Evolutionary conservation across 371 early-diverging fungal species (phyloP).

Genomic region (Syncephalastrum sp.): DNA sequence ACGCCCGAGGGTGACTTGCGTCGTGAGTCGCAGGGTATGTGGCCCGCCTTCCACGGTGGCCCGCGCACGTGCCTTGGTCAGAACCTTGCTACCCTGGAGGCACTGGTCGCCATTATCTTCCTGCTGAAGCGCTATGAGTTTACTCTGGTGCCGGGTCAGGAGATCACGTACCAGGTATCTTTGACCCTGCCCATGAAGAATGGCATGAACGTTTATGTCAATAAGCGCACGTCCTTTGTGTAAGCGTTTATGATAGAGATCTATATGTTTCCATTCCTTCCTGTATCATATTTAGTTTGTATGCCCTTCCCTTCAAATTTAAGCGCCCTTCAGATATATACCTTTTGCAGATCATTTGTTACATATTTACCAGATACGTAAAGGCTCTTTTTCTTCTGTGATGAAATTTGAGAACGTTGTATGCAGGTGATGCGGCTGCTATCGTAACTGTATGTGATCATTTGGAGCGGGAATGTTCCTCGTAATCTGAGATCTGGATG

Average conservation of each 20-base stretch:
- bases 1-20: slow-evolving; percentile 26
- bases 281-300: no score
- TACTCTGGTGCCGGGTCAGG: slow-evolving; percentile 41
- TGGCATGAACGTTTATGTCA: slow-evolving; percentile 40
- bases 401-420: no score
- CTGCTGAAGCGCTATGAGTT: slow-evolving; percentile 47
- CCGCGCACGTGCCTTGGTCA: slow-evolving; percentile 68
- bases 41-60: slow-evolving; percentile 62
- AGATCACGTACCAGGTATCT: slow-evolving; percentile 36
- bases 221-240: slow-evolving; percentile 15
- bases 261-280: no score
- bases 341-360: no score
- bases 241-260: slow-evolving; percentile 3
- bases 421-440: no score
- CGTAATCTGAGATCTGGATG: no score
- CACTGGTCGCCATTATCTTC: slow-evolving; percentile 42
- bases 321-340: no score
- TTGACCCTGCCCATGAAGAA: slow-evolving; percentile 54
- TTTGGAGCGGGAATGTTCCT: no score
- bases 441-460: no score
- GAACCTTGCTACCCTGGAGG: slow-evolving; percentile 57
- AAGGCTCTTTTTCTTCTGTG: no score
- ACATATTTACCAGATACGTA: no score
- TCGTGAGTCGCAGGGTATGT: slow-evolving; percentile 36
- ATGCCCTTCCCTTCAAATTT: no score